phyloP scores from a whole-genome alignment of 345 rosid species.

The Isatis tinctoria region DNA sequence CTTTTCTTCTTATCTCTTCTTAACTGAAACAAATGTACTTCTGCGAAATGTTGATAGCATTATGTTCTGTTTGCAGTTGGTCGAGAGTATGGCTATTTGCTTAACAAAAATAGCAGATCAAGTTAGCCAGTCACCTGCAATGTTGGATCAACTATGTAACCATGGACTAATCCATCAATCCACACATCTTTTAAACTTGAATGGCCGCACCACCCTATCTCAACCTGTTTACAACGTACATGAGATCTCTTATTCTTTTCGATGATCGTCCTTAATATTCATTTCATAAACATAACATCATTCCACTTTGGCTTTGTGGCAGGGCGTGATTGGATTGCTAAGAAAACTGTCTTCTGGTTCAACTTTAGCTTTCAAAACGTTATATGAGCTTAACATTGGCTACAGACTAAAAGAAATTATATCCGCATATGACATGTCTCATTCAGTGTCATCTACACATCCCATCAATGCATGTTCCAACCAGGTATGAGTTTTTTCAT shows the following conservation, averaged over 20 bases:
- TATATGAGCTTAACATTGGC: constrained; percentile 79
- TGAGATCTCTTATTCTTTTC: constrained; percentile 10
- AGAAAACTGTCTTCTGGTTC: constrained; percentile 75
- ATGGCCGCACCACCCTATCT: constrained; percentile 73
- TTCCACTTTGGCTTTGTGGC: constrained; percentile 34
- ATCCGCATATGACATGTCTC: constrained; percentile 62
- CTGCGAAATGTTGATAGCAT: not conserved
- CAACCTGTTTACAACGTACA: constrained; percentile 74
- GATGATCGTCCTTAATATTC: not conserved
- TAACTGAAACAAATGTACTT: not conserved
- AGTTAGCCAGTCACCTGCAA: constrained; percentile 56
- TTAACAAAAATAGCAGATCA: constrained; percentile 76
- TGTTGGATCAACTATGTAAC: constrained; percentile 72
- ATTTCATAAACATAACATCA: constrained; percentile 2
- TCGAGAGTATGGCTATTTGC: constrained; percentile 78
- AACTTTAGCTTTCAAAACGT: constrained; percentile 58
- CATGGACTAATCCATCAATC: constrained; percentile 72
- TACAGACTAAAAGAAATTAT: constrained; percentile 69
- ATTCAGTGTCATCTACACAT: constrained; percentile 58
- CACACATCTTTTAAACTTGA: constrained; percentile 55
- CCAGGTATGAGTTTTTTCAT: constrained; percentile 52
- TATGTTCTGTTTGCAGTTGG: constrained; percentile 51
- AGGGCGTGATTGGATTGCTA: constrained; percentile 88
- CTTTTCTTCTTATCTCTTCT: not conserved
- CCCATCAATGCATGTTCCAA: constrained; percentile 57